Evolutionary conservation across 2,329 filamentous ascomycete species (phyloP).

Genomic region (Colletotrichum camelliae): DNA sequence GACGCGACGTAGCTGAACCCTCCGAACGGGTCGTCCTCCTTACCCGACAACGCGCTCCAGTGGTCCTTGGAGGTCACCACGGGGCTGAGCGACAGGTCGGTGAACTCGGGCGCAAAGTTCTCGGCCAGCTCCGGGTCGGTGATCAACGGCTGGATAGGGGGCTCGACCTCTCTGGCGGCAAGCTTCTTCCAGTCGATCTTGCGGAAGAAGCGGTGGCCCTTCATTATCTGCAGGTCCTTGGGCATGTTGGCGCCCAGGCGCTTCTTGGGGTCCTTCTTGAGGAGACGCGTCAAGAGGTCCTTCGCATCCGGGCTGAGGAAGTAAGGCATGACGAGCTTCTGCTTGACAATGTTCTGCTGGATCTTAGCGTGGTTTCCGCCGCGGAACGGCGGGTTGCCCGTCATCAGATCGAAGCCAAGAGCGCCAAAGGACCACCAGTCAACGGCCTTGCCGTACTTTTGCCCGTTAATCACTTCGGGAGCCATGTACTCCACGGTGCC

Average conservation of each 20-base stretch:
- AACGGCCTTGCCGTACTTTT: slow-evolving; percentile 90
- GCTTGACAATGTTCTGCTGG: slow-evolving; percentile 92
- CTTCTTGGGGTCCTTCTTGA: slow-evolving; percentile 92
- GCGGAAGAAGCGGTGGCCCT: slow-evolving; percentile 94
- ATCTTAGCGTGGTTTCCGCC: slow-evolving; percentile 94
- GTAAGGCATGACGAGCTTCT: slow-evolving; percentile 88
- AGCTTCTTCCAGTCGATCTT: slow-evolving; percentile 95
- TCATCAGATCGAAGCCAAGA: slow-evolving; percentile 90
- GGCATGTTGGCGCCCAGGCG: slow-evolving; percentile 87
- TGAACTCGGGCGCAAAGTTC: slow-evolving; percentile 96
- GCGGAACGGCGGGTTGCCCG: slow-evolving; percentile 88
- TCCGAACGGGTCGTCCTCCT: slow-evolving; percentile 58
- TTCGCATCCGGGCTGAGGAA: slow-evolving; percentile 92
- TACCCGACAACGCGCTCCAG: slow-evolving; percentile 40
- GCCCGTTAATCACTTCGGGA: slow-evolving; percentile 87
- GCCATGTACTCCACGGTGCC: slow-evolving; percentile 99
- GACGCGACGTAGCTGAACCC: slow-evolving; percentile 70
- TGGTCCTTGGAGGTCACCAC: slow-evolving; percentile 54
- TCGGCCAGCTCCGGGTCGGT: slow-evolving; percentile 95
- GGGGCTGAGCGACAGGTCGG: slow-evolving; percentile 81
- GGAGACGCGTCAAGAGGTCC: slow-evolving; percentile 85
- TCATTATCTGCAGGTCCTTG: slow-evolving; percentile 84
- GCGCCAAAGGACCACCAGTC: slow-evolving; percentile 99
- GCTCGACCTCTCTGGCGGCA: slow-evolving; percentile 79
- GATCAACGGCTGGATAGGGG: slow-evolving; percentile 91